A percentile compares a stretch with the other conserved stretches of the same genome.
Evolutionary conservation across 2,329 filamentous ascomycete genomes (phyloP).

Genomic region (Calonectria crousiana): DNA sequence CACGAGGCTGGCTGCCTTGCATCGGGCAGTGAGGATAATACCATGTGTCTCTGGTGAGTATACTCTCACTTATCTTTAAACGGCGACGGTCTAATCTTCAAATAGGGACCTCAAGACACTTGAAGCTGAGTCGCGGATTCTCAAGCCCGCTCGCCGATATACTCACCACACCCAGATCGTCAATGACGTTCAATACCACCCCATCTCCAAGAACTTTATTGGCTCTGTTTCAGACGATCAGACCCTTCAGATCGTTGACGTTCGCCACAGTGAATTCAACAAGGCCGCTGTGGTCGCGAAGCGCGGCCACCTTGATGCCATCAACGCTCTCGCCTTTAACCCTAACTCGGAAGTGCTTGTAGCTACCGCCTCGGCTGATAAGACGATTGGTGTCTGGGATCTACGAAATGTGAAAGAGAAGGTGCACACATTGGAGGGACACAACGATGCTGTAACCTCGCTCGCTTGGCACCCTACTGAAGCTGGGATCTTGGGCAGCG

Average conservation of each 20-base stretch:
- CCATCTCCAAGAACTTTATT: conserved; percentile 84
- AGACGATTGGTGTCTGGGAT: conserved; percentile 96
- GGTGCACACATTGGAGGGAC: conserved; percentile 89
- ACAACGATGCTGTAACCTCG: conserved; percentile 90
- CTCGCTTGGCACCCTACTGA: conserved; percentile 96
- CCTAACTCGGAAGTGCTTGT: conserved; percentile 90
- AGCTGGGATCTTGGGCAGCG: conserved; percentile 87
- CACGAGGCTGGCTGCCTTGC: conserved; percentile 84
- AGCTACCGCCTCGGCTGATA: conserved; percentile 94
- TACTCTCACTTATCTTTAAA: not conserved
- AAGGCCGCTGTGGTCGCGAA: conserved; percentile 77
- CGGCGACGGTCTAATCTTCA: conserved; percentile 31
- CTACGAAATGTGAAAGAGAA: conserved; percentile 90
- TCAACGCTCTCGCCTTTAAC: conserved; percentile 97
- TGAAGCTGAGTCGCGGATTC: conserved; percentile 74
- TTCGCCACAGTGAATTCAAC: conserved; percentile 75
- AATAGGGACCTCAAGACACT: conserved; percentile 84
- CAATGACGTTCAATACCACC: conserved; percentile 97
- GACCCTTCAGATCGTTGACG: conserved; percentile 91
- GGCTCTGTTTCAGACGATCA: conserved; percentile 96
- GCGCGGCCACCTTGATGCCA: conserved; percentile 87
- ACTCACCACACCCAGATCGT: conserved; percentile 91
- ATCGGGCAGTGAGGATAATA: conserved; percentile 92
- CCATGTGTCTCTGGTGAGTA: conserved; percentile 87
- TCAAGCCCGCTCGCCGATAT: conserved; percentile 81